These are phyloP conservation scores for Aspergillus sclerotiicarbonarius DNA, from an alignment of 495 filamentous ascomycete genomes.

Conservation along the genomic window DNA sequence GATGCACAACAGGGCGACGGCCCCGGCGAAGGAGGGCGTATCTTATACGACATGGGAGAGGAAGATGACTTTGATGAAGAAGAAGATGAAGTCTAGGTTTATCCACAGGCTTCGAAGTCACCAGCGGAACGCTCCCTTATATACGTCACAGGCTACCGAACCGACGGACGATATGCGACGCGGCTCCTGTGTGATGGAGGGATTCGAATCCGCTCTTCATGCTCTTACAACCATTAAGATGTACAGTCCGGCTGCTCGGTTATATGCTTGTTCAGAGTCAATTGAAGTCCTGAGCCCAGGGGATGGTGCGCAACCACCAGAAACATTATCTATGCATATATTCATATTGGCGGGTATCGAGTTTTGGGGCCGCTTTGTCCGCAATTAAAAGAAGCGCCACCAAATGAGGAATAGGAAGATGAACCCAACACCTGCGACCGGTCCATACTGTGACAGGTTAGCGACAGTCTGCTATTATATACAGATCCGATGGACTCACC, in stretches of 20 bases:
- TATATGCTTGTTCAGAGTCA: constrained; percentile 7
- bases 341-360: constrained; percentile 31
- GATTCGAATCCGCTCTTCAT: not conserved
- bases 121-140: not conserved
- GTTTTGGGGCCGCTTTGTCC: constrained; percentile 6
- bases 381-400: constrained; percentile 81
- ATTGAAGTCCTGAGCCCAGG: constrained; percentile 16
- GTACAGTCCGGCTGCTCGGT: constrained; percentile 1
- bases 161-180: not conserved
- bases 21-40: constrained; percentile 80
- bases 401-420: constrained; percentile 83
- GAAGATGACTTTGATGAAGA: constrained; percentile 99
- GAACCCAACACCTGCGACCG: constrained; percentile 73
- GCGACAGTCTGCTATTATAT: constrained; percentile 6
- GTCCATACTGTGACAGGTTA: constrained; percentile 66
- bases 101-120: not conserved
- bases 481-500: constrained; percentile 40
- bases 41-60: constrained; percentile 92
- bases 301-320: constrained; percentile 38
- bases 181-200: not conserved
- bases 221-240: not conserved
- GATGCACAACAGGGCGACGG: constrained; percentile 83
- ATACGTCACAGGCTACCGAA: too few species aligned
- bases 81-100: constrained; percentile 85
- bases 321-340: constrained; percentile 46